Evolutionary conservation across 139 green algal species (phyloP).

Genomic region (Volvox africanus): DNA sequence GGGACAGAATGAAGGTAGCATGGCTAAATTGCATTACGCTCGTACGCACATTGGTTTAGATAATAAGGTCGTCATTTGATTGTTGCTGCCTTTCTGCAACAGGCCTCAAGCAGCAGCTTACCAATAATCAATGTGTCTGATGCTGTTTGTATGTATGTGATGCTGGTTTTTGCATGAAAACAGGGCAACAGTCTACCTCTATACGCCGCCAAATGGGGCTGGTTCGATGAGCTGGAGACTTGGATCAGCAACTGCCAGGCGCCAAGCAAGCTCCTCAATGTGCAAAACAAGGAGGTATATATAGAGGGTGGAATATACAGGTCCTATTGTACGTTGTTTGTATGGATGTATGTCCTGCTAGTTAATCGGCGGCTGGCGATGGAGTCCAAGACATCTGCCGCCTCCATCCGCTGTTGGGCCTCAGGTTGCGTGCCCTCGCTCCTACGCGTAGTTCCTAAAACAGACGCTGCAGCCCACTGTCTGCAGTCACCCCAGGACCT

Average conservation of each 20-base stretch:
- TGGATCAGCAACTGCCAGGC: background rate
- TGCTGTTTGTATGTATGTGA: background rate
- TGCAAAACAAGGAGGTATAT: constrained; percentile 4
- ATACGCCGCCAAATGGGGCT: constrained; percentile 53
- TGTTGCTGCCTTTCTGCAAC: background rate
- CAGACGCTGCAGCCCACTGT: no score
- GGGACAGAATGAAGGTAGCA: no score
- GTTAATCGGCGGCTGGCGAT: background rate
- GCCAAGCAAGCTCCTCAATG: constrained; percentile 24
- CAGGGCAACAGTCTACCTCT: constrained; percentile 38
- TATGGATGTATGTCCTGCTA: no score
- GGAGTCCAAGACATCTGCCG: background rate
- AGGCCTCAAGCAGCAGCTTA: background rate
- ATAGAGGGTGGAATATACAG: background rate
- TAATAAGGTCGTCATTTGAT: background rate
- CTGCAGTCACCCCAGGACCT: background rate
- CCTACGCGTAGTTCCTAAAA: no score
- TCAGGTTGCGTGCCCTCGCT: no score
- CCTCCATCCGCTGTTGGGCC: background rate
- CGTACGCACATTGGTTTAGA: no score
- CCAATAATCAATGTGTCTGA: background rate
- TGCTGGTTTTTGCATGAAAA: background rate
- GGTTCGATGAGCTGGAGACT: constrained; percentile 47
- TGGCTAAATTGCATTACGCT: no score
- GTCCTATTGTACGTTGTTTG: no score